Base-by-base conservation (phyloP, 495 filamentous ascomycete genomes). In the Xylaria scruposa region DNA sequence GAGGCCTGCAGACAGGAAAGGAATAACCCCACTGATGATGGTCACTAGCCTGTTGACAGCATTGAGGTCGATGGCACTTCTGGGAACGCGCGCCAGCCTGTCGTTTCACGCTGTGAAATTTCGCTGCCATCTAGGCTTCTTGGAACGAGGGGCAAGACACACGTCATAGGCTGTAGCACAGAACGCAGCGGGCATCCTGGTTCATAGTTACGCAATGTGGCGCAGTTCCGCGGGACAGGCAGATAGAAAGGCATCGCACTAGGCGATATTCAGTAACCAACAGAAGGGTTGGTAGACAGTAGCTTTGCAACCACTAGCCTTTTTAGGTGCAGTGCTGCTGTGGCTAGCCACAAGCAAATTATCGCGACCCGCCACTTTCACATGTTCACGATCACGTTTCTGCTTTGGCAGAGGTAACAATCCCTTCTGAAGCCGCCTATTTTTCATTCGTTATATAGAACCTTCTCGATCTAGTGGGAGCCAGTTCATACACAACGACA, bases 131-230 rank as follows among this genome's bases (percentile, higher is more conserved):
- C 59, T 62, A 31, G 29, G 29, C 29, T 31, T 31, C 56, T 21
- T 38, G 42, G 33, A 66, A 73, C 62, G 72, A 77, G 75, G 75
- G 75, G 75, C 70, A 70, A 74, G 38, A 74, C 59, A 68, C 59
- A 74, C 70, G 74, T 74, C 74, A 75, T 58, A 68, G 24, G 46
- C 46, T 68, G 47, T 24, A 64, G 40, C 26, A 26, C 4, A 38
- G 42, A 46, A 46, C 44, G 12, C 6, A 46, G 17, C 29, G 24
- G 65, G 10, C 19, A 58, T 59, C 51, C 29, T 40, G 21, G 58
- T 5, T 60, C 58, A 38, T 38, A 38, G 31, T 38, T 68, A 68
- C 66, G 66, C 53, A 68, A 58, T 10, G 51, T 68, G 66, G 66
- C 66, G 66, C 66, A 46, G 66, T 17, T 54, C 29, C 38, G 24